phyloP scores from a whole-genome alignment of 257 asterid genomes.

The Solanum raphanifolium region DNA sequence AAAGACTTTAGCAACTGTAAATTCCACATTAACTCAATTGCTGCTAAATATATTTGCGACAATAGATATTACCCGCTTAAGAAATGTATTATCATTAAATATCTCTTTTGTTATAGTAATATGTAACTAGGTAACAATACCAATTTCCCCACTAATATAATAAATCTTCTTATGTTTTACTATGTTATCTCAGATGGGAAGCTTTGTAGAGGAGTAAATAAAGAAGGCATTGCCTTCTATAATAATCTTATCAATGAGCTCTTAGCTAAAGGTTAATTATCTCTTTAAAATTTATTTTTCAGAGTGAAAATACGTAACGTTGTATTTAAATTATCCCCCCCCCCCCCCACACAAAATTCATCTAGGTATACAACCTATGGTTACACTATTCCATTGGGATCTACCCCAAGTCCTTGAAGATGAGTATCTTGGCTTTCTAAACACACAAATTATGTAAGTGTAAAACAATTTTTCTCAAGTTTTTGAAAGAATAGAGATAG shows the following conservation, averaged over 20 bases:
- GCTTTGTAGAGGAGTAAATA: not conserved
- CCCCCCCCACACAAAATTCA: not conserved
- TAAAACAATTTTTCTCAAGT: not conserved
- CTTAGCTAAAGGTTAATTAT: not conserved
- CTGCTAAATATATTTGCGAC: too few relatives aligned
- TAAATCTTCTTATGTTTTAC: not conserved
- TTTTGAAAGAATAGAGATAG: not conserved
- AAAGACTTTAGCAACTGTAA: not conserved
- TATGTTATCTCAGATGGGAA: not conserved
- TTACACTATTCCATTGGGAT: not conserved
- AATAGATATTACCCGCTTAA: not conserved
- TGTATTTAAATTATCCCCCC: not conserved
- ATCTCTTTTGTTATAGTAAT: too few relatives aligned
- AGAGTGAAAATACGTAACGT: not conserved
- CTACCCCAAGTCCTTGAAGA: not conserved
- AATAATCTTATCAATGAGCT: conserved; percentile 1
- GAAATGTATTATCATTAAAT: too few relatives aligned
- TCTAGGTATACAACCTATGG: not conserved
- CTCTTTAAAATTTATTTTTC: not conserved
- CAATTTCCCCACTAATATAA: not conserved
- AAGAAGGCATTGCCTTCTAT: not conserved
- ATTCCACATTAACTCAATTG: not conserved
- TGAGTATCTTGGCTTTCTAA: not conserved
- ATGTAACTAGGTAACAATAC: not conserved
- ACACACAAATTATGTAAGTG: not conserved